Evolutionary conservation across 2,329 filamentous ascomycete genomes (phyloP).

Genomic region (Aureobasidium pullulans): DNA sequence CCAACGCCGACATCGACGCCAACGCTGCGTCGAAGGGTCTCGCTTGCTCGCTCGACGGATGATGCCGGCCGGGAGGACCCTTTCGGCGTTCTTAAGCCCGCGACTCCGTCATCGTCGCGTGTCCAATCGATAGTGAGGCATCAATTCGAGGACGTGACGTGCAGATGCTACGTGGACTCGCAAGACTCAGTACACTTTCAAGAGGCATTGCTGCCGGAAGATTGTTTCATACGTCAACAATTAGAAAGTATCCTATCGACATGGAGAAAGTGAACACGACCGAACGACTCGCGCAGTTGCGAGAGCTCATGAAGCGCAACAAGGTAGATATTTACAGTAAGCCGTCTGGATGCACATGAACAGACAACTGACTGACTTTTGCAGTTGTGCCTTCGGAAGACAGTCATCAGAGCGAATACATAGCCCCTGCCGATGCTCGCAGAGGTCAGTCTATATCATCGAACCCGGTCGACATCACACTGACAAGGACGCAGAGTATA

Average conservation of each 20-base stretch:
- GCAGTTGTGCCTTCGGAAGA: slow-evolving; percentile 94
- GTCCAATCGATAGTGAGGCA: background rate
- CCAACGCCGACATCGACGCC: background rate
- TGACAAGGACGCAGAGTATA: slow-evolving; percentile 52
- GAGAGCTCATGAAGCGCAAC: slow-evolving; percentile 78
- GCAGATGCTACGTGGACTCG: slow-evolving; percentile 10
- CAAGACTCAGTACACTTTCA: slow-evolving; percentile 1
- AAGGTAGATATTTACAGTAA: slow-evolving; percentile 89
- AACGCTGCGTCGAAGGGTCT: background rate
- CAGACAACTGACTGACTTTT: slow-evolving; percentile 31
- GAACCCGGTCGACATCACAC: background rate
- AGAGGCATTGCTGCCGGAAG: slow-evolving; percentile 5
- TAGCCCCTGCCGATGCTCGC: slow-evolving; percentile 87
- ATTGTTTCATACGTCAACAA: slow-evolving; percentile 20
- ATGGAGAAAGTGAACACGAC: slow-evolving; percentile 79
- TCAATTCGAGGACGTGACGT: background rate
- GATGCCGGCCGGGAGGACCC: background rate
- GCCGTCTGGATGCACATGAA: slow-evolving; percentile 14
- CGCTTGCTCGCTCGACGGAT: background rate
- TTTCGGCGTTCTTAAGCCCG: background rate
- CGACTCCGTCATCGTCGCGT: slow-evolving; percentile 2
- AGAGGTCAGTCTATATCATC: slow-evolving; percentile 47
- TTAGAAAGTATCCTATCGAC: slow-evolving; percentile 29
- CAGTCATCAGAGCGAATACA: slow-evolving; percentile 96
- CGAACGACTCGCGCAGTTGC: slow-evolving; percentile 65